Base-by-base conservation (phyloP, 805 yeast genomes). In the Torulaspora quercuum region DNA sequence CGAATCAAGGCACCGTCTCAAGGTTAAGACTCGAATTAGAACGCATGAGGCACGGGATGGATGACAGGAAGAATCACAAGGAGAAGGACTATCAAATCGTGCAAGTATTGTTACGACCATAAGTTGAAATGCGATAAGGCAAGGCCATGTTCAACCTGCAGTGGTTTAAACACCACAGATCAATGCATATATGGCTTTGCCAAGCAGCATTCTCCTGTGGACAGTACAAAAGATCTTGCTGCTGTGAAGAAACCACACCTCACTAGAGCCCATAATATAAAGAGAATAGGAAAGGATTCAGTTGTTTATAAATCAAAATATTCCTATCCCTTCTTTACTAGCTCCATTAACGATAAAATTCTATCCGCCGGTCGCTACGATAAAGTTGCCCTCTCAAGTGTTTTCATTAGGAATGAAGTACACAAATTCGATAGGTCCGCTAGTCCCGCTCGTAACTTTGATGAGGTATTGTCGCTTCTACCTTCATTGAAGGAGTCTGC, bases 71-170 rank as follows among this genome's bases (percentile, higher is more conserved):
- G 25, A 24, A 56, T 55, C 21, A 52, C 44, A 18, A 49, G 61
- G 24, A 50, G 39, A n/a, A 43, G 60, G 30, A 29, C 26, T 9
- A 56, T 56, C 18, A 53, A 47, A 25, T 44, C 59, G 6, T 56
- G 61, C 32, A 34, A 37, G 20, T 50, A 49, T 29, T 56, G 61
- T 27, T 56, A 56, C 37, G 38, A 39, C 5, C 57, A 49, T 31
- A 56, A 56, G 43, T 34, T 55, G 20, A 48, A 47, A 35, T 56
- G 60, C 36, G 44, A 52, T 33, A 52, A 45, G 22, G 39, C 29
- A 4, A 21, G 17, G 5, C 60, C 61, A 1, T 56, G 61, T 29
- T 39, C 49, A 3, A 50, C 45, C 9, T 56, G 61, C 25, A 12
- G 24, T 3, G 12, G 36, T 6, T 21, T 39, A 10, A 36, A 35